phyloP scores from a whole-genome alignment of 1,139 yeast genomes.

The Arxiozyma slooffiae region DNA sequence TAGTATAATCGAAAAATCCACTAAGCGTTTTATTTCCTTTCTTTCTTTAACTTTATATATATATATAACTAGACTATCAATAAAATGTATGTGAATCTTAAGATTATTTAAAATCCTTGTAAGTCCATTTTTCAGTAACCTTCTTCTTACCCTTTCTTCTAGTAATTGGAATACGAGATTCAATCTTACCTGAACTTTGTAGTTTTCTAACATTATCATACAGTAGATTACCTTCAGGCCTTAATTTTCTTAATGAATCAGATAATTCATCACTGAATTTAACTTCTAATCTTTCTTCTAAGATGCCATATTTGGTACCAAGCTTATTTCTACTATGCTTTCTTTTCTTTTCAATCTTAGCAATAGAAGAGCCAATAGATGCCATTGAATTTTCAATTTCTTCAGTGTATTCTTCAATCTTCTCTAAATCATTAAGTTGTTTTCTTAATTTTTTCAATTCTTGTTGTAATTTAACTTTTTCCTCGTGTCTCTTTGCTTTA shows the following conservation, averaged over 20 bases:
- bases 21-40: too few relatives aligned
- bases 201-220: constrained; percentile 73
- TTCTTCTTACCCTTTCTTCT: constrained; percentile 59
- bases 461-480: constrained; percentile 44
- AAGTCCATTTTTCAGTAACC: constrained; percentile 84
- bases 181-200: constrained; percentile 79
- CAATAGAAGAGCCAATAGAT: not conserved
- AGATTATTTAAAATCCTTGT: constrained; percentile 67
- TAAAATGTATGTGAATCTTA: too few relatives aligned
- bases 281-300: constrained; percentile 66
- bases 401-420: constrained; percentile 43
- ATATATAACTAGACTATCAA: too few relatives aligned
- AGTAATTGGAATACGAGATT: constrained; percentile 67
- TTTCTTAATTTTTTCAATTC: constrained; percentile 50
- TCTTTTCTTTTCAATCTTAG: constrained; percentile 21
- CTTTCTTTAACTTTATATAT: too few relatives aligned
- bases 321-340: constrained; percentile 33
- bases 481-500: constrained; percentile 55
- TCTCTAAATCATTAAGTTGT: constrained; percentile 49
- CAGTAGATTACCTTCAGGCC: constrained; percentile 83
- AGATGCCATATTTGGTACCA: constrained; percentile 46
- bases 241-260: constrained; percentile 71
- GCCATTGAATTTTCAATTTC: constrained; percentile 18
- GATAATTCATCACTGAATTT: constrained; percentile 83
- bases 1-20: not conserved